A percentile compares a stretch with the other conserved stretches of the same genome.
These are phyloP conservation scores for Casaregolazyma lundiana DNA, from an alignment of 1,139 yeast species.

Conservation along the genomic window DNA sequence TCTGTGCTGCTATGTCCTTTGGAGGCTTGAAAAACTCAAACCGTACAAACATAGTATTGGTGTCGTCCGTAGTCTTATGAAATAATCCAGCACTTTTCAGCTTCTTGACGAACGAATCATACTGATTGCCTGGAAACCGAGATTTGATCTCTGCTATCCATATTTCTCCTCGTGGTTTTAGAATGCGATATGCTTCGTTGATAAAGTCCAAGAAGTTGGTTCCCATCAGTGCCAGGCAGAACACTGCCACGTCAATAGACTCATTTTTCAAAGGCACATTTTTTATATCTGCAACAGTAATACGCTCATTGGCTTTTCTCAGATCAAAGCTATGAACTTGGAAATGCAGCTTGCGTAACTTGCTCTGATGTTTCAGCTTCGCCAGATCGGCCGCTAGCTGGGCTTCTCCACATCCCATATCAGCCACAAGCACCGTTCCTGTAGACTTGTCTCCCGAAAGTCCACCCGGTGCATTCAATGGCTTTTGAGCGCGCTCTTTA, in stretches of 20 bases:
- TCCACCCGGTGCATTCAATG: slow-evolving; percentile 92
- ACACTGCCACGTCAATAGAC: slow-evolving; percentile 78
- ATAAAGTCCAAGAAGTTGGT: slow-evolving; percentile 91
- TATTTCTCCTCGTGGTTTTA: slow-evolving; percentile 86
- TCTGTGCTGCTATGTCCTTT: slow-evolving; percentile 60
- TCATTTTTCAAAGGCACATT: slow-evolving; percentile 78
- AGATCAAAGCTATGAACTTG: slow-evolving; percentile 86
- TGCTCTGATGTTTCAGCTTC: slow-evolving; percentile 27
- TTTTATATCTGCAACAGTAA: slow-evolving; percentile 92
- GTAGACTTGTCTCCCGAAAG: slow-evolving; percentile 47
- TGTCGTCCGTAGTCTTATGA: slow-evolving; percentile 81
- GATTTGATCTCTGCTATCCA: slow-evolving; percentile 99
- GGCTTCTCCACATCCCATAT: slow-evolving; percentile 99
- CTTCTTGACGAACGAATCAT: slow-evolving; percentile 68
- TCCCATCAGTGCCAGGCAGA: slow-evolving; percentile 95
- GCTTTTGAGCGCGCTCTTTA: slow-evolving; percentile 54
- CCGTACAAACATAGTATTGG: slow-evolving; percentile 88
- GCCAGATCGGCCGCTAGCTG: slow-evolving; percentile 65
- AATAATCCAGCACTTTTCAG: slow-evolving; percentile 76
- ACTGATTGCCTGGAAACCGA: slow-evolving; percentile 61
- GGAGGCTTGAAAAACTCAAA: slow-evolving; percentile 92
- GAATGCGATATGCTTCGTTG: slow-evolving; percentile 79
- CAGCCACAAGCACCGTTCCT: slow-evolving; percentile 70
- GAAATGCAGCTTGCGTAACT: slow-evolving; percentile 37
- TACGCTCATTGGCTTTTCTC: slow-evolving; percentile 77